phyloP scores from a whole-genome alignment of 2,329 filamentous ascomycete genomes.

The Bertia moriformis region DNA sequence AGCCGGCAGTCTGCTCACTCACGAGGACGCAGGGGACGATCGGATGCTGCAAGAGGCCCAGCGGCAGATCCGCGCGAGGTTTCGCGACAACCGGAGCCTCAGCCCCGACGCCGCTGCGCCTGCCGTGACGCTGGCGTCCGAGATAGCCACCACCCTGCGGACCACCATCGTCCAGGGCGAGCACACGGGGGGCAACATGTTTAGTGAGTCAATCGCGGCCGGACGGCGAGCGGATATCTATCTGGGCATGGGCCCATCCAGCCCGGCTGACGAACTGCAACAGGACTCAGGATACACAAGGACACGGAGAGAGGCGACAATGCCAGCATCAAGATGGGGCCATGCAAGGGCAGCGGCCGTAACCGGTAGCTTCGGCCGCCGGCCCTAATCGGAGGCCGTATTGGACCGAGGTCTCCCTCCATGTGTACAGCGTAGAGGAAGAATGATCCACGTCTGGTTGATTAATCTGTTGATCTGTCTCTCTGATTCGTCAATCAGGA shows the following conservation, averaged over 20 bases:
- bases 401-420: too few species aligned
- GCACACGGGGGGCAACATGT: conserved; percentile 32
- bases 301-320: conserved; percentile 88
- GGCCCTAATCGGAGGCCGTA: too few species aligned
- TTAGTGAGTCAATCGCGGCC: conserved; percentile 35
- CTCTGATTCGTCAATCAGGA: too few species aligned
- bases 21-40: conserved; percentile 59
- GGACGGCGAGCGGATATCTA: too few species aligned
- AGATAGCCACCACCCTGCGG: conserved; percentile 65
- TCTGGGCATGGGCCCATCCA: conserved; percentile 5
- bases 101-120: conserved; percentile 42
- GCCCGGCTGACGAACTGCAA: conserved; percentile 4
- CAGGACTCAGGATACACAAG: conserved; percentile 78
- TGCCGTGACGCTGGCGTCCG: conserved; percentile 64
- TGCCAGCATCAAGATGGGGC: conserved; percentile 64
- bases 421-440: too few species aligned
- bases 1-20: not conserved
- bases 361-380: too few species aligned
- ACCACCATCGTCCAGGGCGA: conserved; percentile 81
- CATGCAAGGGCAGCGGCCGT: conserved; percentile 7
- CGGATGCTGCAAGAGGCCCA: conserved; percentile 57
- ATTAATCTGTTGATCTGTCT: too few species aligned
- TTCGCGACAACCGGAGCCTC: conserved; percentile 51
- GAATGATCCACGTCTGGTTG: too few species aligned
- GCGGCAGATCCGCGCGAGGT: conserved; percentile 56